Base-by-base conservation (phyloP, 1,139 yeast genomes). In the Casaregolazyma lundiana region DNA sequence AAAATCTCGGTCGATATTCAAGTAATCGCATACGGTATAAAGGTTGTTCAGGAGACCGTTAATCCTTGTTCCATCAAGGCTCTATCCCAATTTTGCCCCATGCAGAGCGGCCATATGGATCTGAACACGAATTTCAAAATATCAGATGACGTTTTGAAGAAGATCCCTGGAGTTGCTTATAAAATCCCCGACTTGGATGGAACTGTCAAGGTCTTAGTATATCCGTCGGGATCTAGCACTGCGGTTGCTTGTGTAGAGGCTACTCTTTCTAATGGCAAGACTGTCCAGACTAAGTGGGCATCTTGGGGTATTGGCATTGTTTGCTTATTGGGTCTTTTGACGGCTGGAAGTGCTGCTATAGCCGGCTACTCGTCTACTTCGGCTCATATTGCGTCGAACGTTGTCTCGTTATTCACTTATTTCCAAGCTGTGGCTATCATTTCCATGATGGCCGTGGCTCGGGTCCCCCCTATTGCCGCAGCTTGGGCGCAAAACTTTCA, bases 401-500 rank as follows among this genome's bases (percentile, higher is more conserved):
- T 96, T 19, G 85, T 92, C 68, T 87, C 97, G 1, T 73, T 92
- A 53, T 92, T 92, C 69, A 79, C 89, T 50, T 94, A 92, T 68
- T 92, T 92, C 77, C 99, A 92, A 70, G 80, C 88, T 48, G 76
- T 92, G 58, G 97, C 97, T 24, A 84, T 92, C 54, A 84, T 94
- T 19, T 79, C 96, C 21, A 89, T 92, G 96, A 84, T 90, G 92
- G 97, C 95, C 43, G 97, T 92, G 35, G 78, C 89, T 17, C 75
- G 81, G 52, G 86, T 88, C 20, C 98, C 98, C 6, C 98, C 98
- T 4, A 88, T 92, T 54, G 97, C 97, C 7, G 92, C 96, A 1
- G 94, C 97, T 3, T 92, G 99, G 99, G 83, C 95, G 32, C 96
- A 92, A 66, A 92, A 92, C 70, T 92, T 92, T 72, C 82, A 81